Base-by-base conservation (phyloP, 805 yeast genomes). In the Maudiozyma saulgeensis region DNA sequence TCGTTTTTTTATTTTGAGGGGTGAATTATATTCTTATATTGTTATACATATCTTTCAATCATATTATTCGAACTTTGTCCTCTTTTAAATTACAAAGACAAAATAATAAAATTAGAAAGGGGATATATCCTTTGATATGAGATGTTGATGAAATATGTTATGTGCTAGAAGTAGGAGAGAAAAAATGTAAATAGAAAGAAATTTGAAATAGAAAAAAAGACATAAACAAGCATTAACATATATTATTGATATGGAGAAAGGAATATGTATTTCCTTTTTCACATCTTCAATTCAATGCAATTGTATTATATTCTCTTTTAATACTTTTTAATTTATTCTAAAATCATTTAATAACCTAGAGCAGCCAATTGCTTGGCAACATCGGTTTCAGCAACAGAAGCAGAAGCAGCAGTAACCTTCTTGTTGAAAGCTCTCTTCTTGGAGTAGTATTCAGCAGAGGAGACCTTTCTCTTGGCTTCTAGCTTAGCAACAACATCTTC, bases 381-480 rank as follows among this genome's bases (percentile, higher is more conserved):
- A 69, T 87, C 93, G 65, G 96, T 77, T 71, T 82, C 88, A 72
- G 93, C 91, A 74, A 84, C 84, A 60, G 93, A 71, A 69, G 88
- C 83, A 72, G 79, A 76, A 70, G 96, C 97, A 71, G 90, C 82
- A 62, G 78, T 76, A 66, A 86, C 77, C 84, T 91, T 91, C 86
- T 87, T 87, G 75, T 84, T 78, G 71, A 87, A 86, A 75, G 98
- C 96, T 74, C 78, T 81, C 96, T 91, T 93, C 86, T 88, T 89
- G 68, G 96, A 93, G 83, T 89, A 88, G 87, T 87, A 93, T 77
- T 95, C 99, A 72, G 96, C 96, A 68, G 96, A 83, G 82, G 84
- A 89, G 74, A 90, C 95, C 85, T 87, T 90, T 81, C 99, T 87
- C 90, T 95, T 91, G 77, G 89, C 97, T 82, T 93, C 99, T 73